Evolutionary conservation across 305 asterid genomes (phyloP).

Genomic region (Coffea humblotiana): DNA sequence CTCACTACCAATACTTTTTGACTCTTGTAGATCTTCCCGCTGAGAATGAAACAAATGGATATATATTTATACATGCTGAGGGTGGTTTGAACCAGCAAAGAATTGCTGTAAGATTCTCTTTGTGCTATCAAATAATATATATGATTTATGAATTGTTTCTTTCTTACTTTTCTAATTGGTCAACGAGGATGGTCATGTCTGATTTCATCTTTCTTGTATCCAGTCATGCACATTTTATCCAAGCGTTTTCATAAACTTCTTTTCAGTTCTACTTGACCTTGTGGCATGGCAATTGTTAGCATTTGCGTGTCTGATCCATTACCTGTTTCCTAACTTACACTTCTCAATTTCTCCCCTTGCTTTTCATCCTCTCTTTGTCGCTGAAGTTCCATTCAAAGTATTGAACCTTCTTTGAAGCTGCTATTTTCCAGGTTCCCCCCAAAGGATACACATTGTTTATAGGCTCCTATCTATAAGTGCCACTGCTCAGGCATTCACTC

Average conservation of each 20-base stretch:
- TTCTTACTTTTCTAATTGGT: background rate
- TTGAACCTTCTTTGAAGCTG: background rate
- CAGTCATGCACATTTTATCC: background rate
- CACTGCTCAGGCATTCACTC: conserved; percentile 16
- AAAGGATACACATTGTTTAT: background rate
- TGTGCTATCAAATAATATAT: background rate
- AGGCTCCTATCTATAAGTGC: background rate
- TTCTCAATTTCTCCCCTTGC: background rate
- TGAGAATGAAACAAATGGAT: conserved; percentile 79
- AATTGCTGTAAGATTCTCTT: conserved; percentile 71
- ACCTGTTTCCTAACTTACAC: background rate
- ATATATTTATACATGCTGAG: conserved; percentile 96
- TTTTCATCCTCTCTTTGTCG: background rate
- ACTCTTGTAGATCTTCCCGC: conserved; percentile 68
- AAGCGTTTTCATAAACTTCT: background rate
- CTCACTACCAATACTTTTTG: background rate
- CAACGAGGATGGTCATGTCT: background rate
- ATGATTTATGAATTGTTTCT: background rate
- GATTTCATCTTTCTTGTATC: background rate
- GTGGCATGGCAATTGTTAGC: background rate
- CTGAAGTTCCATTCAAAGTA: background rate
- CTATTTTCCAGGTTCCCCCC: background rate
- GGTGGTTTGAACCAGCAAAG: conserved; percentile 99
- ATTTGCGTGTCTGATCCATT: background rate
- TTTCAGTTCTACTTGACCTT: background rate